Evolutionary conservation across 495 filamentous ascomycete species (phyloP).

Genomic region (Melanomma pulvis-pyrius): DNA sequence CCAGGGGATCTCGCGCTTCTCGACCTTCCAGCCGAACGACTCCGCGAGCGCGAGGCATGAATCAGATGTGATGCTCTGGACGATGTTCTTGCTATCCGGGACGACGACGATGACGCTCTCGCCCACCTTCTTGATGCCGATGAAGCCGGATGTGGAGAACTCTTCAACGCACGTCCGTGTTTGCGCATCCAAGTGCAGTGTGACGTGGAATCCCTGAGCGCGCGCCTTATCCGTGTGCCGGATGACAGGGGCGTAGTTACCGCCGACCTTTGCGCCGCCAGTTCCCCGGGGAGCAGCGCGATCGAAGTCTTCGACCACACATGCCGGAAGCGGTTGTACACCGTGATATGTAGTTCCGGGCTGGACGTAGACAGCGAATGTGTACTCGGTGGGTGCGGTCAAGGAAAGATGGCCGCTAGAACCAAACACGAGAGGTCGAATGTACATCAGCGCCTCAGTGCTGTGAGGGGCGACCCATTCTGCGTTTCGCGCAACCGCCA

Average conservation of each 20-base stretch:
- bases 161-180: conserved; percentile 52
- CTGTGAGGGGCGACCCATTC: conserved; percentile 51
- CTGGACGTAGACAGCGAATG: conserved; percentile 50
- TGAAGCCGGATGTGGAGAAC: conserved; percentile 53
- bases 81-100: conserved; percentile 47
- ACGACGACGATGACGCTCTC: conserved; percentile 41
- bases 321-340: conserved; percentile 44
- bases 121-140: conserved; percentile 45
- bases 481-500: conserved; percentile 49
- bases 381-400: conserved; percentile 45
- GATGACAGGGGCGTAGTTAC: conserved; percentile 63
- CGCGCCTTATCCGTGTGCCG: conserved; percentile 48
- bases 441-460: conserved; percentile 49
- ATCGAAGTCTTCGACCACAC: conserved; percentile 61
- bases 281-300: conserved; percentile 59
- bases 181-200: conserved; percentile 53
- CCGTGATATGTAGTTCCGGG: conserved; percentile 49
- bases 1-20: conserved; percentile 35
- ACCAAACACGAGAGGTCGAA: conserved; percentile 52
- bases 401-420: conserved; percentile 44
- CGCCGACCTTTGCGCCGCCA: conserved; percentile 59
- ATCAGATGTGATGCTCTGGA: conserved; percentile 43
- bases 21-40: conserved; percentile 43
- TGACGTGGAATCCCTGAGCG: conserved; percentile 51
- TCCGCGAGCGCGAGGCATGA: conserved; percentile 39